phyloP scores from a whole-genome alignment of 495 filamentous ascomycete species.

The Penicillium ucsense region DNA sequence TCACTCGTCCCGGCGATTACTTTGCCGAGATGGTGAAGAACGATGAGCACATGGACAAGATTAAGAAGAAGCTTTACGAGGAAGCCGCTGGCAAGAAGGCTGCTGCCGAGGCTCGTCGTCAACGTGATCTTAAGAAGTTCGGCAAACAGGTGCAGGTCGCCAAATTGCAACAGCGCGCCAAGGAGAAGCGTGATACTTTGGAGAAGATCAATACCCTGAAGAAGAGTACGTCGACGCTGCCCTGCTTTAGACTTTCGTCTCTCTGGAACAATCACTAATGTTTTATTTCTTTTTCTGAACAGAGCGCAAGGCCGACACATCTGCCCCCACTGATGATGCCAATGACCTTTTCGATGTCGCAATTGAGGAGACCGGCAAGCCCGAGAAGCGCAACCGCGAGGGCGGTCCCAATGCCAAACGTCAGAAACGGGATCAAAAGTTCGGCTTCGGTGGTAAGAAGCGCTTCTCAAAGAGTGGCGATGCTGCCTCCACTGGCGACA shows the following conservation, averaged over 20 bases:
- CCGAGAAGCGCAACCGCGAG: conserved; percentile 28
- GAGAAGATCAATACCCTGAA: conserved; percentile 92
- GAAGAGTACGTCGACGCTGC: conserved; percentile 53
- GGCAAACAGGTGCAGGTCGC: conserved; percentile 97
- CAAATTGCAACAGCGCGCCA: conserved; percentile 85
- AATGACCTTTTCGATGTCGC: conserved; percentile 91
- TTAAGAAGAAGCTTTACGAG: conserved; percentile 87
- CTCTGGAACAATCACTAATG: conserved; percentile 12
- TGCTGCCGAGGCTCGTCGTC: conserved; percentile 77
- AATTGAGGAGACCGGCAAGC: conserved; percentile 65
- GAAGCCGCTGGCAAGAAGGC: conserved; percentile 90
- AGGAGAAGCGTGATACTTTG: conserved; percentile 79
- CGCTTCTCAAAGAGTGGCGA: conserved; percentile 78
- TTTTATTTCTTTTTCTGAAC: conserved; percentile 5
- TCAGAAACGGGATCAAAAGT: conserved; percentile 87
- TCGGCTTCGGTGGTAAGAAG: conserved; percentile 94
- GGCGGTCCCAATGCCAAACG: conserved; percentile 56
- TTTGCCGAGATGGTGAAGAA: conserved; percentile 98
- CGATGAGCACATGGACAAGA: conserved; percentile 95
- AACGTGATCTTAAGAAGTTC: conserved; percentile 96
- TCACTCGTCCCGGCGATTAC: conserved; percentile 84
- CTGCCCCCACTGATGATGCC: conserved; percentile 53
- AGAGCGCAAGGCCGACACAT: conserved; percentile 77
- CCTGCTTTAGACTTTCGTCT: background rate
- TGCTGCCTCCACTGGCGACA: conserved; percentile 65